Evolutionary conservation across 1,284 basidiomycete genomes (phyloP), one percentile per base, ranked within the genome.

Genomic region (Pisolithus thermaeus): DNA sequence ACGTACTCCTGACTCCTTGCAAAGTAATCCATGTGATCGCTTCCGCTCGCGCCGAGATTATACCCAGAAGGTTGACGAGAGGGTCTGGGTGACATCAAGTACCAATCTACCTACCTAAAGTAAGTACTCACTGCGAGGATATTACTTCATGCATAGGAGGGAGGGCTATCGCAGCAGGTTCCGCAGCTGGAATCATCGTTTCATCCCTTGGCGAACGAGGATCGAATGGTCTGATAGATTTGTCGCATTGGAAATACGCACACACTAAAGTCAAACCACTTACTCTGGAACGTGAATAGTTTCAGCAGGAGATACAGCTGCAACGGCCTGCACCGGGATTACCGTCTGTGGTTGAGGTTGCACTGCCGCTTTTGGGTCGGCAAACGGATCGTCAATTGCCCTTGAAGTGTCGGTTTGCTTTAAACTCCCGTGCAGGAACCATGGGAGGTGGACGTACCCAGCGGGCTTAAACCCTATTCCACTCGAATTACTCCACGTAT

Each of bases 131-230:
- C 73, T 55, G 59, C 2, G 61, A 46, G 23, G 56, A 57, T 46
- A 72, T 73, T 25, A 74, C 69, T 49, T 73, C 72, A 22, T 66
- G 56, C 59, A 66, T 60, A 4, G 68, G 56, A 2, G 73, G 73
- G 9, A 74, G 59, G 5, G 73, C 71, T 47, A 71, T 62, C 11
- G 59, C 25, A 56, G 58, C 51, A 2, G 69, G 63, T 37, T 59
- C 66, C 22, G 42, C 55, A n/a, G 60, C 54, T 22, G 52, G 46
- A 14, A 68, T 6, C 51, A 67, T 49, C 22, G 49, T 20, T 3
- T 71, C 68, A 14, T 69, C 67, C 12, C 64, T 61, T 4, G 68
- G 67, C 7, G 68, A 69, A 30, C 68, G 68, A 49, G 68, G 67
- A 23, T 70, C 68, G 18, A 68, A 52, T 6, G 47, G 14, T 8